Evolutionary conservation across 2,329 filamentous ascomycete species (phyloP), one percentile per base, ranked within the genome.

Genomic region (Aureobasidium vineae): DNA sequence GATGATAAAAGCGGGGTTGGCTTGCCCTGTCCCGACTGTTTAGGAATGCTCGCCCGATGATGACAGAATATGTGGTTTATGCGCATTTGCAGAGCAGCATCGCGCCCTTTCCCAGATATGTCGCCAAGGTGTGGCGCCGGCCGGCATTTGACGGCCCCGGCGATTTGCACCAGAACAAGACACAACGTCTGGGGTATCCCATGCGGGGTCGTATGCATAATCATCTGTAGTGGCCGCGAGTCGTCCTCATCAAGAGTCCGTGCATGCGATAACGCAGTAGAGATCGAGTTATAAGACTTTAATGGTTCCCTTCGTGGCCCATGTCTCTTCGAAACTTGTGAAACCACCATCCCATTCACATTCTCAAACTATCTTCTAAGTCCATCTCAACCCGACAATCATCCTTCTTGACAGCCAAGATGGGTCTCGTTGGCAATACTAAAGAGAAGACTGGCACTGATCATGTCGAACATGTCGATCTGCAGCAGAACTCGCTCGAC

Each of bases 401-500:
- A 33, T 28, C 28, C 28, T 13, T 31, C 19, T 60, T 19, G 19
- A 33, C 63, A 52, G 63, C 66, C 19, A 68, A 69, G 33, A 53
- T 66, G 49, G 54, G 21, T 16, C n/a, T 66, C 28, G 59, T 49
- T 43, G 69, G 71, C 69, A 65, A 67, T 2, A 11, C 63, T 41
- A 43, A 65, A 7, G 70, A 70, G 33, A 66, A 68, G 64, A 71
- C 66, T n/a, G 68, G 71, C 52, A 28, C 70, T 15, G 70, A 71
- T 33, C 64, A 69, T 38, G 28, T 53, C 10, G 50, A 53, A 38
- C 16, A 53, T 38, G 16, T 53, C 31, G 6, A 38, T 23, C 16
- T 23, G 26, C 47, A 50, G 16, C 47, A 50, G 6, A 50, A 3
- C 16, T 19, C 26, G 26, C 47, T 50, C 8, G 31, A 53, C 11